Evolutionary conservation across 1,139 yeast species (phyloP).

Genomic region (Groenewaldozyma sp.): DNA sequence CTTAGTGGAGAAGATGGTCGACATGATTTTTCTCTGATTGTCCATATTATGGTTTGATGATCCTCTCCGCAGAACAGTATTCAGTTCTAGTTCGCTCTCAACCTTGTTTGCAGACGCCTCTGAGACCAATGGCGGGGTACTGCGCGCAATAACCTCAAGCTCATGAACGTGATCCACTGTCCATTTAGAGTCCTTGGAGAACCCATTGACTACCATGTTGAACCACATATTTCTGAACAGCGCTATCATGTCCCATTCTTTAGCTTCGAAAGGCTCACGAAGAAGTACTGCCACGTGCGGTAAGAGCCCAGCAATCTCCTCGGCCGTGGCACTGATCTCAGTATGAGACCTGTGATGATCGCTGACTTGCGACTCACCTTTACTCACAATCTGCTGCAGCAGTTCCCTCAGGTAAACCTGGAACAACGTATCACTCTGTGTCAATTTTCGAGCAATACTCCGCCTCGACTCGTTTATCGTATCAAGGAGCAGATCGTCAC

Average conservation of each 20-base stretch:
- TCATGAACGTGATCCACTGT: constrained; percentile 39
- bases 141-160: constrained; percentile 68
- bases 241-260: constrained; percentile 40
- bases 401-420: constrained; percentile 55
- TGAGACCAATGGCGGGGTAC: constrained; percentile 87
- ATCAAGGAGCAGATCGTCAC: constrained; percentile 20
- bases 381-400: constrained; percentile 55
- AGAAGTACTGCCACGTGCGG: constrained; percentile 68
- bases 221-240: constrained; percentile 89
- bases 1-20: constrained; percentile 19
- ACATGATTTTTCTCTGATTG: constrained; percentile 53
- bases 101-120: constrained; percentile 78
- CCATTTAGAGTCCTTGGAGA: constrained; percentile 50
- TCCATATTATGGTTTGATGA: constrained; percentile 76
- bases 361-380: constrained; percentile 72
- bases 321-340: constrained; percentile 70
- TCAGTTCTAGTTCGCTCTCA: constrained; percentile 86
- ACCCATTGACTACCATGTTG: constrained; percentile 88
- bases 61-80: constrained; percentile 84
- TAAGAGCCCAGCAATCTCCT: constrained; percentile 58
- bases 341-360: constrained; percentile 78
- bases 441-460: constrained; percentile 37
- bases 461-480: constrained; percentile 19
- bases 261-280: constrained; percentile 45
- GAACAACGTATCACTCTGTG: constrained; percentile 39